A percentile compares a stretch with the other conserved stretches of the same genome.
These are phyloP conservation scores for Monosporozyma yasuniensis DNA, from an alignment of 805 yeast species.

Conservation along the genomic window DNA sequence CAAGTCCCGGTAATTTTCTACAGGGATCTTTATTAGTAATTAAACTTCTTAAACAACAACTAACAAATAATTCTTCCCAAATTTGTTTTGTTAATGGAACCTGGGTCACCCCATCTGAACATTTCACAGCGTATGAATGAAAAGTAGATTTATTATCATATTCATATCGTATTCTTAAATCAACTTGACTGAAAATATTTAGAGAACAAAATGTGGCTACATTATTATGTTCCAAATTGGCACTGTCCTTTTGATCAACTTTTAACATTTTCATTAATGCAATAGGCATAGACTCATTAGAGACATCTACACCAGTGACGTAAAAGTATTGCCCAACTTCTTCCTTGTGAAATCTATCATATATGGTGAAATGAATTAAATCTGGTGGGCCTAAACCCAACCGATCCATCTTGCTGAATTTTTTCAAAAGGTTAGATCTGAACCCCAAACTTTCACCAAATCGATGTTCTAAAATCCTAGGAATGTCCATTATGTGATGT, in stretches of 20 bases:
- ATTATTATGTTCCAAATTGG: slow-evolving; percentile 13
- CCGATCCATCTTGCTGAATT: slow-evolving; percentile 10
- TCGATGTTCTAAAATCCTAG: slow-evolving; percentile 21
- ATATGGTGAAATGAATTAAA: slow-evolving; percentile 39
- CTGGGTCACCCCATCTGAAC: slow-evolving; percentile 27
- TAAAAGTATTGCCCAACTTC: slow-evolving; percentile 46
- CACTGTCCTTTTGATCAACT: slow-evolving; percentile 12
- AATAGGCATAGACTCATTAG: slow-evolving; percentile 38
- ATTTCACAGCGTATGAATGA: slow-evolving; percentile 25
- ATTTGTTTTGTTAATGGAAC: slow-evolving; percentile 27
- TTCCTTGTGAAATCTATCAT: slow-evolving; percentile 33
- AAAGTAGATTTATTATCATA: slow-evolving; percentile 23
- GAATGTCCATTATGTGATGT: slow-evolving; percentile 14
- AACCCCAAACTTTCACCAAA: slow-evolving; percentile 28
- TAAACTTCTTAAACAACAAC: slow-evolving; percentile 47
- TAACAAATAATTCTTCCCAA: slow-evolving; percentile 58
- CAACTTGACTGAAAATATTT: slow-evolving; percentile 66
- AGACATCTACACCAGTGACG: slow-evolving; percentile 39
- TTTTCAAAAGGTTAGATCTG: slow-evolving; percentile 17
- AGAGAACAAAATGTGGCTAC: slow-evolving; percentile 52
- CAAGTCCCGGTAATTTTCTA: slow-evolving; percentile 50
- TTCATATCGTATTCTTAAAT: slow-evolving; percentile 55
- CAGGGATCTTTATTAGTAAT: slow-evolving; percentile 45
- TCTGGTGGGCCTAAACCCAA: slow-evolving; percentile 69
- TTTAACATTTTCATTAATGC: slow-evolving; percentile 37